Percentiles rank a stretch among this genome's conserved stretches.
These are phyloP conservation scores for Artemisia annua DNA, from an alignment of 129 eudicot genomes.

Conservation along the genomic window DNA sequence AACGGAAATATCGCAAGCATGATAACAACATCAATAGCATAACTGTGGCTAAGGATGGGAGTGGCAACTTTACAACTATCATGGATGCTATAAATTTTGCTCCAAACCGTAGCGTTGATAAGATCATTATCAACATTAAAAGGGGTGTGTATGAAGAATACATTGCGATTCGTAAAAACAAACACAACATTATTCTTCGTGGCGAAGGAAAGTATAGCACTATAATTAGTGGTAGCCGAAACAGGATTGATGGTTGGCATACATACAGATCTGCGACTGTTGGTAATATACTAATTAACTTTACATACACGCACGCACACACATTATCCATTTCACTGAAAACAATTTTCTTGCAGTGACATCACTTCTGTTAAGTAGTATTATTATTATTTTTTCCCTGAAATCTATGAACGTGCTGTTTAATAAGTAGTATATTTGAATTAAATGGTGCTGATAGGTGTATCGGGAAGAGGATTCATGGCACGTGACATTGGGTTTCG, in stretches of 20 bases:
- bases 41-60: conserved; percentile 78
- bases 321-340: no score
- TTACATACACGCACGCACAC: no score
- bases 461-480: conserved; percentile 55
- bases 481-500: conserved; percentile 46
- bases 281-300: no score
- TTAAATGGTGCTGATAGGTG: conserved; percentile 48
- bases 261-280: no score
- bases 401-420: background rate
- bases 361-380: no score
- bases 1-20: no score
- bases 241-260: conserved; percentile 18
- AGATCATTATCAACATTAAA: conserved; percentile 54
- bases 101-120: conserved; percentile 69
- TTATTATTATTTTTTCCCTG: no score
- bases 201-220: conserved; percentile 86
- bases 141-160: conserved; percentile 71
- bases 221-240: conserved; percentile 59
- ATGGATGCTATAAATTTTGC: conserved; percentile 68
- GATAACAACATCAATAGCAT: conserved; percentile 25
- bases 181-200: conserved; percentile 65
- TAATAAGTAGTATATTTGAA: background rate
- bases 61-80: conserved; percentile 68
- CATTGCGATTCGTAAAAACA: conserved; percentile 70
- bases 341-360: no score